A percentile compares a stretch with the other conserved stretches of the same genome.
Evolutionary conservation across 2,329 filamentous ascomycete genomes (phyloP).

Genomic region (Xylaria sp.): DNA sequence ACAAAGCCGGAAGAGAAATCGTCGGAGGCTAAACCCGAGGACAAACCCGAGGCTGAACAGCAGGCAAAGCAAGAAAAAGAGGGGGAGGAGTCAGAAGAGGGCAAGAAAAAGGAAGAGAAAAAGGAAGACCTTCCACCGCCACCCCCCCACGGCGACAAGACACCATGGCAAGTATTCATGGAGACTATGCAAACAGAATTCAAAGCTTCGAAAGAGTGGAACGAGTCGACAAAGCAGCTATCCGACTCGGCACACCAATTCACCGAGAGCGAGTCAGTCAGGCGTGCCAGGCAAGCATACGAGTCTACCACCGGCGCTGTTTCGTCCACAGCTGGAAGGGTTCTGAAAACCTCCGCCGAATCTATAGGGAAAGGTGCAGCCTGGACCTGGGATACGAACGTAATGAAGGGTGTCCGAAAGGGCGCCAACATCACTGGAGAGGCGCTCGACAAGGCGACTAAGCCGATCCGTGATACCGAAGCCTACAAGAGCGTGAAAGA

Average conservation of each 20-base stretch:
- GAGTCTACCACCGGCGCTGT: conserved; percentile 87
- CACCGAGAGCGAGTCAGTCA: conserved; percentile 90
- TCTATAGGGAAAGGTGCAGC: conserved; percentile 90
- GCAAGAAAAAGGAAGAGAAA: conserved; percentile 68
- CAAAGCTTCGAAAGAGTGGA: conserved; percentile 98
- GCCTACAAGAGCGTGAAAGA: conserved; percentile 95
- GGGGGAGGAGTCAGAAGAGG: conserved; percentile 57
- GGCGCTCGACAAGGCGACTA: conserved; percentile 92
- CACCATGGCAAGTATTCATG: conserved; percentile 98
- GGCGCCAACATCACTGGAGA: conserved; percentile 87
- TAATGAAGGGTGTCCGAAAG: conserved; percentile 90
- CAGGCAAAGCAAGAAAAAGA: conserved; percentile 60
- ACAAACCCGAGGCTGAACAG: conserved; percentile 57
- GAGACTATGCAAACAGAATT: conserved; percentile 96
- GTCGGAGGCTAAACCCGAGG: conserved; percentile 53
- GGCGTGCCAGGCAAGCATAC: conserved; percentile 86
- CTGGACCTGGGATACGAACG: conserved; percentile 97
- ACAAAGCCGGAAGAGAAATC: conserved; percentile 52
- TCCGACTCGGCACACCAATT: conserved; percentile 91
- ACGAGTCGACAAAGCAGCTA: conserved; percentile 96
- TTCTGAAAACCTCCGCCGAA: conserved; percentile 85
- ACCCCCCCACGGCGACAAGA: conserved; percentile 98
- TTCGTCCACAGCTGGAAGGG: conserved; percentile 79
- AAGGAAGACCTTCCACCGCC: conserved; percentile 81
- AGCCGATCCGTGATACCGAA: conserved; percentile 93